phyloP scores from a whole-genome alignment of 192 early-diverging fungal species.

The Coemansia sp. region DNA sequence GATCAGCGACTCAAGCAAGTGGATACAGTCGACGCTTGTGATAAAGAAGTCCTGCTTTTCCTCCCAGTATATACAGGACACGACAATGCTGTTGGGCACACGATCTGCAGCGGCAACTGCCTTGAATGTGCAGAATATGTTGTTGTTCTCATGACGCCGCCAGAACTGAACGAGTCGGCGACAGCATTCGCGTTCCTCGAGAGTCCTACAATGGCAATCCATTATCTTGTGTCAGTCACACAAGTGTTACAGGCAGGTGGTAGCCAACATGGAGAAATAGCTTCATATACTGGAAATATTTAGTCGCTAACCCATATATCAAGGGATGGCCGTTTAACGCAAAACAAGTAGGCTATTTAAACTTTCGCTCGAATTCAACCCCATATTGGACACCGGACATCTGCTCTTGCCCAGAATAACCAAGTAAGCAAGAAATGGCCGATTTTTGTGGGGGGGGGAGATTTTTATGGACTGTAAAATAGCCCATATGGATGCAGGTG shows the following conservation, averaged over 20 bases:
- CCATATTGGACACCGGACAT: too few relatives aligned
- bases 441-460: too few relatives aligned
- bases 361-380: too few relatives aligned
- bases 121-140: constrained; percentile 66
- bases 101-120: constrained; percentile 60
- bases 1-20: constrained; percentile 71
- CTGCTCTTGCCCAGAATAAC: too few relatives aligned
- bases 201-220: constrained; percentile 38
- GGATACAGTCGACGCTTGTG: constrained; percentile 78
- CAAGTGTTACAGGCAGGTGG: too few relatives aligned
- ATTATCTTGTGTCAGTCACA: too few relatives aligned
- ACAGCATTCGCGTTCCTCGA: constrained; percentile 64
- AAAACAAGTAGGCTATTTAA: neutral
- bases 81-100: constrained; percentile 65
- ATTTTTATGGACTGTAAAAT: neutral
- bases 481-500: neutral
- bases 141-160: constrained; percentile 64
- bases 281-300: too few relatives aligned
- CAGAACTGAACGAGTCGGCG: constrained; percentile 75
- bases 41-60: constrained; percentile 73
- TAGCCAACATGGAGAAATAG: too few relatives aligned
- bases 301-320: neutral
- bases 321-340: neutral
- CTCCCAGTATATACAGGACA: constrained; percentile 81
- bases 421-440: too few relatives aligned